A percentile compares a stretch with the other conserved stretches of the same genome.
Evolutionary conservation across 805 yeast genomes (phyloP).

Genomic region (Lachancea lanzarotensis): DNA sequence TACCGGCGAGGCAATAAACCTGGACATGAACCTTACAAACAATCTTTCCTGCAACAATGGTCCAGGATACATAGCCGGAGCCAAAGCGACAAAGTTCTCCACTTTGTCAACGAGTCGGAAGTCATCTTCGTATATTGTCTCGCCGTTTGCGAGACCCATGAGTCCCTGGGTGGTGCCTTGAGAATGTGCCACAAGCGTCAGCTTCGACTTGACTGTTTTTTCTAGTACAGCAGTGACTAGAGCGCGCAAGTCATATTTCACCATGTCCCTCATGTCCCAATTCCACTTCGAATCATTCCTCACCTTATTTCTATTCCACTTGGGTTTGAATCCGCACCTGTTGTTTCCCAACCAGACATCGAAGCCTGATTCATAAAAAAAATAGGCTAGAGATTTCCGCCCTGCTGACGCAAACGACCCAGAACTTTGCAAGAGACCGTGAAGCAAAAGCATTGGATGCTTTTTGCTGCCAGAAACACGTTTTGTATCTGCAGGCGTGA

Average conservation of each 20-base stretch:
- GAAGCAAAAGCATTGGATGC: conserved; percentile 69
- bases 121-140: conserved; percentile 23
- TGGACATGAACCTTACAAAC: conserved; percentile 59
- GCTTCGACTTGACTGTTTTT: conserved; percentile 32
- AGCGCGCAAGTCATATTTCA: conserved; percentile 67
- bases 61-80: conserved; percentile 93
- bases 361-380: conserved; percentile 48
- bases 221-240: conserved; percentile 55
- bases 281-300: conserved; percentile 59
- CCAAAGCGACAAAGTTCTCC: conserved; percentile 64
- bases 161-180: conserved; percentile 91
- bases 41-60: conserved; percentile 53
- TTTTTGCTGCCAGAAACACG: conserved; percentile 15
- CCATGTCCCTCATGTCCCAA: conserved; percentile 88
- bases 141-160: conserved; percentile 51
- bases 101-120: conserved; percentile 46
- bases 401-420: conserved; percentile 87
- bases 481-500: conserved; percentile 17
- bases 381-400: conserved; percentile 62
- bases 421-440: conserved; percentile 82
- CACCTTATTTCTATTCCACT: conserved; percentile 45
- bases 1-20: conserved; percentile 39
- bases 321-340: conserved; percentile 76
- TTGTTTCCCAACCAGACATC: conserved; percentile 93
- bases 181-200: conserved; percentile 74